phyloP scores from a whole-genome alignment of 371 early-diverging fungal species.

The Mortierella sp. region DNA sequence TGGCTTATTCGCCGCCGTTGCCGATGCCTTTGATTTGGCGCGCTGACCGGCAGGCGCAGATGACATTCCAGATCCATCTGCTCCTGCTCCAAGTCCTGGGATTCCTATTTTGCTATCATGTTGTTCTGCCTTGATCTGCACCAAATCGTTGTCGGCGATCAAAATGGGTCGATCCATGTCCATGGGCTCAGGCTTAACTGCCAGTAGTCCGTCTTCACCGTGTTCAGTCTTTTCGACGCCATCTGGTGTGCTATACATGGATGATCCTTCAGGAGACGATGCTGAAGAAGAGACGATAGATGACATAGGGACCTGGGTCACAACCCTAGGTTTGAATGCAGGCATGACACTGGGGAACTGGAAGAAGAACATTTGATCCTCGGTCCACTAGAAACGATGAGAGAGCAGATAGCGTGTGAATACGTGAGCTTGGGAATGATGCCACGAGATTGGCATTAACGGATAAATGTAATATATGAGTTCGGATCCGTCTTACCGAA shows the following conservation, averaged over 20 bases:
- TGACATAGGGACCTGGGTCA: conserved; percentile 25
- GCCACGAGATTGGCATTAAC: neutral
- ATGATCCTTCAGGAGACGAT: conserved; percentile 9
- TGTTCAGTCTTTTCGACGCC: conserved; percentile 26
- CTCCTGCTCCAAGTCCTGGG: conserved; percentile 15
- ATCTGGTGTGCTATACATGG: conserved; percentile 33
- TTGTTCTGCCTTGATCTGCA: conserved; percentile 35
- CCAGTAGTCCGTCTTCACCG: conserved; percentile 35
- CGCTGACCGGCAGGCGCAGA: conserved; percentile 52
- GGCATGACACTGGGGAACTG: conserved; percentile 57
- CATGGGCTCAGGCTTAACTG: conserved; percentile 46
- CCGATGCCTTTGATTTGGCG: conserved; percentile 30
- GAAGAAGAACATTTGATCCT: conserved; percentile 53
- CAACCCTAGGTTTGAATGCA: conserved; percentile 40
- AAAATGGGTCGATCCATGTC: conserved; percentile 44
- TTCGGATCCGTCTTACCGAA: conserved; percentile 9
- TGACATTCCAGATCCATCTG: conserved; percentile 1
- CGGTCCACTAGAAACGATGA: conserved; percentile 10
- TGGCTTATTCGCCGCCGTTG: conserved; percentile 1
- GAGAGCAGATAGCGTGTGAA: neutral
- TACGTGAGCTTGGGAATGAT: neutral
- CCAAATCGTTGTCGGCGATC: conserved; percentile 17
- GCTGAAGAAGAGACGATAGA: conserved; percentile 29
- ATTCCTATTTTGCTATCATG: conserved; percentile 19
- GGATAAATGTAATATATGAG: neutral